A percentile compares a stretch with the other conserved stretches of the same genome.
Conservation (phyloP, 2,329 filamentous ascomycete species). For the Pseudogymnoascus sp. region DNA sequence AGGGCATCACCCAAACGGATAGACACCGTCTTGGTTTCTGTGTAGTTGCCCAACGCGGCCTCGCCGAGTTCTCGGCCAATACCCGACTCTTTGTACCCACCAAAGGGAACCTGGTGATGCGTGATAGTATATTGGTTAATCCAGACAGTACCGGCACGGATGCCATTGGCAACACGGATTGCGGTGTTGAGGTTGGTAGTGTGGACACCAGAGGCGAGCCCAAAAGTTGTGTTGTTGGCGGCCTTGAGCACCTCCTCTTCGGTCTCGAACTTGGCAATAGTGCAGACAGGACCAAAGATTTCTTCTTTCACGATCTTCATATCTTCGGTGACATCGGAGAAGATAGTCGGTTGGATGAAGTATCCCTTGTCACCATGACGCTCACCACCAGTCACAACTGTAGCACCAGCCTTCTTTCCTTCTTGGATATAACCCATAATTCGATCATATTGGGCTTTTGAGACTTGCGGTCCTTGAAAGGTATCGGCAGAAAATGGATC, state of each 20-base stretch:
- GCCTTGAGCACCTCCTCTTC: conserved; percentile 57
- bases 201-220: conserved; percentile 61
- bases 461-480: conserved; percentile 66
- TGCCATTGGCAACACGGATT: conserved; percentile 54
- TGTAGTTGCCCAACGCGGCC: conserved; percentile 59
- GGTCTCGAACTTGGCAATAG: conserved; percentile 62
- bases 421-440: conserved; percentile 60
- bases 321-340: conserved; percentile 59
- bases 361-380: conserved; percentile 59
- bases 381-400: conserved; percentile 55
- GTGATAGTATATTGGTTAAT: conserved; percentile 55
- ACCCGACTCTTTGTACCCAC: conserved; percentile 71
- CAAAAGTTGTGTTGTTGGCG: conserved; percentile 57
- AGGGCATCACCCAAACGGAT: conserved; percentile 43
- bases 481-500: conserved; percentile 58
- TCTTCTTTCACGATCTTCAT: conserved; percentile 71
- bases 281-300: conserved; percentile 67
- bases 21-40: conserved; percentile 58
- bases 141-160: conserved; percentile 47
- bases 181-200: conserved; percentile 61
- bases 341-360: conserved; percentile 69
- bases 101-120: conserved; percentile 58
- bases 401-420: conserved; percentile 58
- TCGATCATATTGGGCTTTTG: conserved; percentile 60
- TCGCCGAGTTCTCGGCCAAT: conserved; percentile 68